Conservation (phyloP, 1,284 basidiomycete species). For the Pyrrhoderma lamaoense region DNA sequence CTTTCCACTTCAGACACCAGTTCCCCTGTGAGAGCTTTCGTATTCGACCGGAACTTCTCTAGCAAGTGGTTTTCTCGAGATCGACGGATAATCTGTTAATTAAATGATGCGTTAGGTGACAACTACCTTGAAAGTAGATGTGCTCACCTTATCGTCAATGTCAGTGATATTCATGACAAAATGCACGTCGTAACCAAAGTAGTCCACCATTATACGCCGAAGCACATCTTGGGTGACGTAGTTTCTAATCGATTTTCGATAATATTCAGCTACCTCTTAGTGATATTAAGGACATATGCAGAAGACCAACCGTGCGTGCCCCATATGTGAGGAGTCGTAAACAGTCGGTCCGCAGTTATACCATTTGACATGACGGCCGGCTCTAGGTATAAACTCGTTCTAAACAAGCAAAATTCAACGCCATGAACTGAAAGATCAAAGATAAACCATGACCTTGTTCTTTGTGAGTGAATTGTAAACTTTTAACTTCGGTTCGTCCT, state of each 20-base stretch:
- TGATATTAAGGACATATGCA: constrained; percentile 15
- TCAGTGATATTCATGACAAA: constrained; percentile 99
- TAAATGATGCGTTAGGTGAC: constrained; percentile 19
- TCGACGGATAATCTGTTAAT: constrained; percentile 75
- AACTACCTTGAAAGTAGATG: constrained; percentile 14
- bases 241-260: constrained; percentile 53
- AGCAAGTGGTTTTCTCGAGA: constrained; percentile 84
- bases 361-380: constrained; percentile 91
- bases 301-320: constrained; percentile 80
- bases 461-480: constrained; percentile 94
- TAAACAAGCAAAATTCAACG: constrained; percentile 26
- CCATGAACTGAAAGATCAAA: constrained; percentile 1
- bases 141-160: constrained; percentile 94
- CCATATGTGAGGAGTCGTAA: constrained; percentile 98
- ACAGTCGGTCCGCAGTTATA: constrained; percentile 99
- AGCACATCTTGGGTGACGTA: constrained; percentile 98
- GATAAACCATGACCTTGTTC: constrained; percentile 50
- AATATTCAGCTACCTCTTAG: constrained; percentile 15
- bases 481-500: constrained; percentile 62
- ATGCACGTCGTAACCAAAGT: constrained; percentile 96
- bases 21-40: constrained; percentile 47
- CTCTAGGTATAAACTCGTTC: constrained; percentile 78
- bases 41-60: constrained; percentile 52
- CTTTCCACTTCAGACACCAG: constrained; percentile 53
- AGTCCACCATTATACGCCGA: constrained; percentile 88